phyloP scores from a whole-genome alignment of 257 asterid species.

The Lycium barbarum region DNA sequence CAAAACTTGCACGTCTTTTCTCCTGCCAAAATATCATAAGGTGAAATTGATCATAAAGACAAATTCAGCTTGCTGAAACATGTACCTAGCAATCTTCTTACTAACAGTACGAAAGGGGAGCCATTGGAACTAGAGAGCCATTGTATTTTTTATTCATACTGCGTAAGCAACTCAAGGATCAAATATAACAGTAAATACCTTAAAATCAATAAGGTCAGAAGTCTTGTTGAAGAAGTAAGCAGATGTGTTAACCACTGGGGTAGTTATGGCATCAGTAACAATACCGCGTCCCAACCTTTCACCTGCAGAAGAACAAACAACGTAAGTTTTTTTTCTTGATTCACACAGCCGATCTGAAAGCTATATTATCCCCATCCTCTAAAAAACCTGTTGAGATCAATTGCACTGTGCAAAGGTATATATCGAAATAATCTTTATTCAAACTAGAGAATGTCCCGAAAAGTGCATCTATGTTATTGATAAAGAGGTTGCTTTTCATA shows the following conservation, averaged over 20 bases:
- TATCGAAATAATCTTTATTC: conserved; percentile 10
- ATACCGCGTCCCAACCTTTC: conserved; percentile 91
- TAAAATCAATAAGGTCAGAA: conserved; percentile 86
- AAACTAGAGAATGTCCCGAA: background rate
- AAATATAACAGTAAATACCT: conserved; percentile 53
- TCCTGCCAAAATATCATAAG: conserved; percentile 54
- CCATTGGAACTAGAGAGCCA: conserved; percentile 13
- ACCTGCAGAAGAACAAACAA: conserved; percentile 57
- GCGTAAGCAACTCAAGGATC: background rate
- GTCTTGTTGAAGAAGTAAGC: conserved; percentile 94
- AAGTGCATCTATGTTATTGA: background rate
- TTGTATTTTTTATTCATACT: background rate
- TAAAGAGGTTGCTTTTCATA: background rate
- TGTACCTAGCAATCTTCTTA: background rate
- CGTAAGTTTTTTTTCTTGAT: background rate
- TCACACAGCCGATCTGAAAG: conserved; percentile 10
- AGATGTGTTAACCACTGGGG: conserved; percentile 92
- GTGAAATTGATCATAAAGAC: background rate
- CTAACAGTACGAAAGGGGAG: background rate
- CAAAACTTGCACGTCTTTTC: conserved; percentile 81
- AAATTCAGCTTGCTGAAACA: background rate
- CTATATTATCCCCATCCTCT: background rate
- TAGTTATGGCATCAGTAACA: conserved; percentile 86
- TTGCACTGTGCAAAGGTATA: background rate
- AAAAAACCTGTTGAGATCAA: background rate